Base-by-base conservation (phyloP, 139 green algal genomes). In the Coelastrella sp. region DNA sequence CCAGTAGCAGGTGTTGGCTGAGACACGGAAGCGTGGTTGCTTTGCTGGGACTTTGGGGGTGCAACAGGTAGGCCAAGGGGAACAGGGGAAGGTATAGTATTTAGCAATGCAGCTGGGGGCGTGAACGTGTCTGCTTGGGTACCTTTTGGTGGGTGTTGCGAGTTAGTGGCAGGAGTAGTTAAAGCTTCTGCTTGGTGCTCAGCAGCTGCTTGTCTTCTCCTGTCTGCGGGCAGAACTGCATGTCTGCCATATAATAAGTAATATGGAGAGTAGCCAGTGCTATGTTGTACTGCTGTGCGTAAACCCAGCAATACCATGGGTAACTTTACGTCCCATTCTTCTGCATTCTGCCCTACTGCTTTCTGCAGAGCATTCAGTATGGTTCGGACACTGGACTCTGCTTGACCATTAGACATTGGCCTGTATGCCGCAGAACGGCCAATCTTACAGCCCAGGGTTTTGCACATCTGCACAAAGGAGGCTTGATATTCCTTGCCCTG, bases 291-390 rank as follows among this genome's bases (percentile, higher is more conserved):
- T 38, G 62, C 62, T 41, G 62, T 41, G n/a, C 62, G 62, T 38
- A 71, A 7, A 4, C 62, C 62, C 8, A 71, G 25, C n/a, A 71
- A n/a, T n/a, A 71, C 62, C 62, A 32, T 41, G 23, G 62, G 62
- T n/a, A 71, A 34, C 62, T 71, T 71, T 4, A 37, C n/a, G 25
- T 71, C 62, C 62, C 62, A 71, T 23, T 71, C 62, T 38, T 71
- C 62, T 71, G 62, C 62, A 21, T 34, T 71, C n/a, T 71, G 45
- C 11, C 45, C 62, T 34, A 71, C n/a, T 32, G n/a, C 21, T 6
- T 32, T 34, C 25, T 71, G 62, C 62, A 71, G 62, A 9, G 62
- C 62, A 7, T 9, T 32, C 25, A 71, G 25, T 4, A 71, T 71
- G n/a, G n/a, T 40, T 15, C 32, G 30, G 9, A 71, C 62, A 37